Evolutionary conservation across 129 eudicot species (phyloP), one percentile per base, ranked within the genome.

Genomic region (Tagetes erecta): DNA sequence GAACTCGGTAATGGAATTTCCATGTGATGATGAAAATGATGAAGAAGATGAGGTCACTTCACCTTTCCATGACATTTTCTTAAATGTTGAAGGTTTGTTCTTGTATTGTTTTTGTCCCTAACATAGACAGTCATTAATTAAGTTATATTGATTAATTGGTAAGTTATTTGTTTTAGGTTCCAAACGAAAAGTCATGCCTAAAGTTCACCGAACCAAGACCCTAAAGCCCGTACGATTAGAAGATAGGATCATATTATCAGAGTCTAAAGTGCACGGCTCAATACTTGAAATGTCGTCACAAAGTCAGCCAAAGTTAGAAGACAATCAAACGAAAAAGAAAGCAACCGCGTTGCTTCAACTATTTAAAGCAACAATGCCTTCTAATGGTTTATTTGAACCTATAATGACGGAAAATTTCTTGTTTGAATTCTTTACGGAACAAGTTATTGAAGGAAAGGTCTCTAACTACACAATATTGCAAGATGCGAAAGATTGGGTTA

Each of bases 1-100:
- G 6, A 85, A 87, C 0, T 92, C 98, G 0, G 87, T 90, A 42
- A 52, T 92, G 76, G 91, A 92, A 64, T 90, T 88, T 50, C 92
- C 92, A 27, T 78, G 79, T 20, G 88, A 82, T 27, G 83, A 84
- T 3, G 77, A 73, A 34, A 42, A 59, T 1, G 78, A 64, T 31
- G 92, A 83, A 1, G 87, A 83, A 37, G 86, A 83, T 4, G 87
- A 84, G 80, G 84, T 75, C 47, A 79, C 78, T 79, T 79, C 82
- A 41, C 82, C 82, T 33, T 79, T 52, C 44, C 73, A 66, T 30
- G 66, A 38, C 35, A 71, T 53, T 34, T 36, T n/a, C 44, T 0
- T 78, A 12, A 59, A 70, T 8, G 30, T 41, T 13, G 37, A 78
- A 78, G 82, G 82, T 79, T 37, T 0, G 67, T 35, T 64, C 68